phyloP scores from a whole-genome alignment of 2,329 filamentous ascomycete genomes.

The Colletotrichum godetiae region DNA sequence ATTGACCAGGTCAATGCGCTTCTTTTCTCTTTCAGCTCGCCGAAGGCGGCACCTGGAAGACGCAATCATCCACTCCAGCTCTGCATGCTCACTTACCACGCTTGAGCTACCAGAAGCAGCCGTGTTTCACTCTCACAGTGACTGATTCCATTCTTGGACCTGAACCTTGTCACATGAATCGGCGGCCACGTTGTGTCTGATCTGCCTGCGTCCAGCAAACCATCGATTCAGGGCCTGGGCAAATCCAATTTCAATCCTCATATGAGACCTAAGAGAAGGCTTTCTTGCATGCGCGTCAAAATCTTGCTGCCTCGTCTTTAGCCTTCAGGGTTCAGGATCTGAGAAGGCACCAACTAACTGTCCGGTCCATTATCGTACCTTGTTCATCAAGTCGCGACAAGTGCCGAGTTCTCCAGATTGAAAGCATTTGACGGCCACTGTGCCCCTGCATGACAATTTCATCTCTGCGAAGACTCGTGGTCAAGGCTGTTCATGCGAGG shows the following conservation, averaged over 20 bases:
- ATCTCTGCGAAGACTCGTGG: not conserved
- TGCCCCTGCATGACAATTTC: not conserved
- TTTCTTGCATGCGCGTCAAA: not conserved
- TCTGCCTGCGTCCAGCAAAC: constrained; percentile 7
- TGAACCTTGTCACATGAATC: not conserved
- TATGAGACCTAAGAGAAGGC: constrained; percentile 1
- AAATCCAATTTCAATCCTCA: constrained; percentile 2
- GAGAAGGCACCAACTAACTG: not conserved
- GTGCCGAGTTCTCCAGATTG: constrained; percentile 16
- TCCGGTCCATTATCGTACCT: constrained; percentile 7
- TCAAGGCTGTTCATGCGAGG: not conserved
- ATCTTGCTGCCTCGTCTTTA: not conserved
- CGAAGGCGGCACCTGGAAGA: constrained; percentile 11
- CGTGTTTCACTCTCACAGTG: constrained; percentile 8
- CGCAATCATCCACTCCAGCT: constrained; percentile 7
- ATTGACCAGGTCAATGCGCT: not conserved
- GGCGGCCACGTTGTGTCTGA: constrained; percentile 1
- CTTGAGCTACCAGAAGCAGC: not conserved
- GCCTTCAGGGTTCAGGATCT: not conserved
- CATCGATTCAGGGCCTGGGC: not conserved
- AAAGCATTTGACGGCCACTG: constrained; percentile 2
- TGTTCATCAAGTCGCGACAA: not conserved
- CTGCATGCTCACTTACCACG: not conserved
- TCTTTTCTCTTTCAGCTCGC: constrained; percentile 3
- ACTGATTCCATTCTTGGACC: not conserved